These are phyloP conservation scores for Termitomyces sp. DNA, from an alignment of 768 basidiomycete genomes.

Conservation along the genomic window DNA sequence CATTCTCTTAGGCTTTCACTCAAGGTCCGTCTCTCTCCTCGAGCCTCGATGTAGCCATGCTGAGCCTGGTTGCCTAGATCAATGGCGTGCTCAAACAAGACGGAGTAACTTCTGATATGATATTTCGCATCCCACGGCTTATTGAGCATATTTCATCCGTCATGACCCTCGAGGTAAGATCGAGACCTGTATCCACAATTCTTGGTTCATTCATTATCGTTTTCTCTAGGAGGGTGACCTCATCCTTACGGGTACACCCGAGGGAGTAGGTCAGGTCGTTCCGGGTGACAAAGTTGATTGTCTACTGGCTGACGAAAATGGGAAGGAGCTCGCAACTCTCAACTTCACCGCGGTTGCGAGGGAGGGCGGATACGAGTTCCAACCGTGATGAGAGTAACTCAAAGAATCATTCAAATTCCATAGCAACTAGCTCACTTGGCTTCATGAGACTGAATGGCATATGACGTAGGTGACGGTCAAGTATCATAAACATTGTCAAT, in stretches of 20 bases:
- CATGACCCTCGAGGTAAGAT: conserved; percentile 86
- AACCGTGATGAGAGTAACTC: conserved; percentile 4
- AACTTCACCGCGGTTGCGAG: conserved; percentile 62
- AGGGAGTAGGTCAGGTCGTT: conserved; percentile 76
- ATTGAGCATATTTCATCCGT: conserved; percentile 92
- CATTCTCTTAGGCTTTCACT: conserved; percentile 73
- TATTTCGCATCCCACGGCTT: conserved; percentile 82
- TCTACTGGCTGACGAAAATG: conserved; percentile 47
- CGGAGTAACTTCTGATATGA: conserved; percentile 85
- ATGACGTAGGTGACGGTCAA: background rate
- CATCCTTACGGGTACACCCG: conserved; percentile 88
- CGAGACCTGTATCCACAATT: background rate
- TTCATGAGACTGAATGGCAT: background rate
- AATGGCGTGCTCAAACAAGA: conserved; percentile 82
- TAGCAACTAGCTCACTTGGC: background rate
- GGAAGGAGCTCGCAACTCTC: conserved; percentile 54
- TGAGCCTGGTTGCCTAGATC: conserved; percentile 42
- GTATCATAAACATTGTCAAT: background rate
- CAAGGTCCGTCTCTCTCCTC: conserved; percentile 39
- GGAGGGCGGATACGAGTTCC: conserved; percentile 52
- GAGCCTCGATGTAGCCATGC: background rate
- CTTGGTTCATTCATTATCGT: background rate
- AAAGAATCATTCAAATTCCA: background rate
- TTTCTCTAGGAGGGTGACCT: conserved; percentile 75
- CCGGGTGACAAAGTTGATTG: conserved; percentile 81